Percentiles rank a stretch among this genome's conserved stretches.
phyloP scores from a whole-genome alignment of 805 yeast genomes.

The Candida ovalis region DNA sequence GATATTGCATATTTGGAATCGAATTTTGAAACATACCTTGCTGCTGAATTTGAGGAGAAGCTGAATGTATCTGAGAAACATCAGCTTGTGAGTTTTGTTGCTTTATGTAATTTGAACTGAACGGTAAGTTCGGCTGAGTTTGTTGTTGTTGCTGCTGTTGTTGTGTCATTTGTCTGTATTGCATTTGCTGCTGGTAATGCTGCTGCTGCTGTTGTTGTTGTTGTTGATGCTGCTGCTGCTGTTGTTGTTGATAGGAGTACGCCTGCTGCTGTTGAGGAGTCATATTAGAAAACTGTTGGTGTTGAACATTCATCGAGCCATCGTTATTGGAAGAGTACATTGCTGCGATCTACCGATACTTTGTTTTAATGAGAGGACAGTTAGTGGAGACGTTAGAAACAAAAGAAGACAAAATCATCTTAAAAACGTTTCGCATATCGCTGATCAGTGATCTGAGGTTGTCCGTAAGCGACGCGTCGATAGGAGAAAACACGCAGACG shows the following conservation, averaged over 20 bases:
- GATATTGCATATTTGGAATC: conserved; percentile 25
- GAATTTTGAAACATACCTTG: conserved; percentile 15
- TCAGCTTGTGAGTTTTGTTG: conserved; percentile 22
- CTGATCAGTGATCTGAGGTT: background rate
- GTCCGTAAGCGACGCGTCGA: background rate
- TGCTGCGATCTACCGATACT: background rate
- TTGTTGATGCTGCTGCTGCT: conserved; percentile 25
- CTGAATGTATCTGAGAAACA: conserved; percentile 10
- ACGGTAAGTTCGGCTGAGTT: conserved; percentile 10
- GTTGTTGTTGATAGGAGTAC: conserved; percentile 17
- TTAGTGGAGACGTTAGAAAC: too few species aligned
- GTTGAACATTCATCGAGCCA: background rate
- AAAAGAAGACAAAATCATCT: background rate
- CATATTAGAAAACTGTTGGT: background rate
- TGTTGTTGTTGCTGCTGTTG: conserved; percentile 31
- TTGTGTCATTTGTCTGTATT: conserved; percentile 26
- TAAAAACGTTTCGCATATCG: background rate
- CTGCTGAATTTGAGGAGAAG: conserved; percentile 14
- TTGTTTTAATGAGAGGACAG: background rate
- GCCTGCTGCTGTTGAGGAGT: conserved; percentile 1
- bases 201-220: conserved; percentile 8
- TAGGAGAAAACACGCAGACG: too few species aligned
- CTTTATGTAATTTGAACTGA: conserved; percentile 17
- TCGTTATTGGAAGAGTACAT: conserved; percentile 1
- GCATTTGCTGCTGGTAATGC: conserved; percentile 20